Conservation (phyloP, 768 basidiomycete genomes). For the Lepiota brunneoincarnata region DNA sequence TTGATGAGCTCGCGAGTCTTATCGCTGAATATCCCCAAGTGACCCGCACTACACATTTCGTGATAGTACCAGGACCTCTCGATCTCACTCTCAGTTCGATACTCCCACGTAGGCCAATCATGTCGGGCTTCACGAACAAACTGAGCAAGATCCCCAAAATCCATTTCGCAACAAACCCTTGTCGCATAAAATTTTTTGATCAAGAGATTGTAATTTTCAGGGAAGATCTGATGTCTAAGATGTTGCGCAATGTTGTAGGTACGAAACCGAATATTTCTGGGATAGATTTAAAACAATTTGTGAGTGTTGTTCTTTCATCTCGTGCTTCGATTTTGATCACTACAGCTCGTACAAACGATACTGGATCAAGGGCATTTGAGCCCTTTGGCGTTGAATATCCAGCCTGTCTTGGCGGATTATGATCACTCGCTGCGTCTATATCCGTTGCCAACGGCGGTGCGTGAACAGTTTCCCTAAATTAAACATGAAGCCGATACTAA, state of each 20-base stretch:
- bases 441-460: constrained; percentile 88
- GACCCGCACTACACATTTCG: constrained; percentile 78
- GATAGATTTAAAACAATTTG: constrained; percentile 86
- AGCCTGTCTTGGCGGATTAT: constrained; percentile 85
- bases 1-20: constrained; percentile 83
- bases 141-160: constrained; percentile 76
- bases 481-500: constrained; percentile 6
- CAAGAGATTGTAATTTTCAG: constrained; percentile 95
- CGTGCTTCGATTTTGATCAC: background rate
- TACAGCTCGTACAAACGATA: constrained; percentile 91
- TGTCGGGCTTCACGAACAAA: constrained; percentile 69
- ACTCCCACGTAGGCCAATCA: constrained; percentile 78
- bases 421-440: constrained; percentile 92
- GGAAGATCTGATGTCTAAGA: constrained; percentile 90
- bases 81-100: constrained; percentile 82
- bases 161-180: constrained; percentile 87
- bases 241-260: constrained; percentile 89
- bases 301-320: constrained; percentile 34
- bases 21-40: constrained; percentile 80
- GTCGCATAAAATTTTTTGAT: constrained; percentile 90
- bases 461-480: constrained; percentile 22
- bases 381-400: constrained; percentile 79
- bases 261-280: constrained; percentile 79
- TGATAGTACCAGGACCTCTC: constrained; percentile 92
- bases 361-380: constrained; percentile 94